Conservation (phyloP, 75 land plant species). For the Selaginella moellendorffii region DNA sequence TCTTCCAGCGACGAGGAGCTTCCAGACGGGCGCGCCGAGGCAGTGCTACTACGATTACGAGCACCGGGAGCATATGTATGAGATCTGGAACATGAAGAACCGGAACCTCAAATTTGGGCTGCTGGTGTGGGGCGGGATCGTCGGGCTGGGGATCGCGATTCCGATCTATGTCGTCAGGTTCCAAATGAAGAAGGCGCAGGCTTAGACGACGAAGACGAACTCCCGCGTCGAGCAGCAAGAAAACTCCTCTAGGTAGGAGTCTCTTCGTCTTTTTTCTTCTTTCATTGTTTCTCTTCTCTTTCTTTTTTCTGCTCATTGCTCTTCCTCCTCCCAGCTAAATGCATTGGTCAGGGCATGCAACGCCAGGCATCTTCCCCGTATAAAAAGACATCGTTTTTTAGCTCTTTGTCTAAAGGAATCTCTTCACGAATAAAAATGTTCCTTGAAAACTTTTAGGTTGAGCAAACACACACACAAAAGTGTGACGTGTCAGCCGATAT, state of each 20-base stretch:
- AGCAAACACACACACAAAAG: too few species aligned
- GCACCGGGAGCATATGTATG: background rate
- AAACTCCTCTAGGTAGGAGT: too few species aligned
- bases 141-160: background rate
- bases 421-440: too few species aligned
- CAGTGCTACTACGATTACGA: background rate
- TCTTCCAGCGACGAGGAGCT: background rate
- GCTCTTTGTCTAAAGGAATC: too few species aligned
- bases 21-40: background rate
- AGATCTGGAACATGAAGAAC: background rate
- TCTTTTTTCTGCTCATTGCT: too few species aligned
- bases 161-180: background rate
- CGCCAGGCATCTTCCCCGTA: constrained; percentile 2
- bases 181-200: background rate
- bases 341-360: constrained; percentile 1
- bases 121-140: background rate
- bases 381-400: background rate
- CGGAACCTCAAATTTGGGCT: background rate
- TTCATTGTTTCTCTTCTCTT: too few species aligned
- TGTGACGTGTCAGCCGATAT: too few species aligned
- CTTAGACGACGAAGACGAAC: too few species aligned
- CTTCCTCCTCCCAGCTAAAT: too few species aligned
- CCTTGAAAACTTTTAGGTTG: too few species aligned
- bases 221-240: too few species aligned
- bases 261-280: too few species aligned